phyloP scores from a whole-genome alignment of 1,139 yeast species.

The Zygotorulaspora mrakii region DNA sequence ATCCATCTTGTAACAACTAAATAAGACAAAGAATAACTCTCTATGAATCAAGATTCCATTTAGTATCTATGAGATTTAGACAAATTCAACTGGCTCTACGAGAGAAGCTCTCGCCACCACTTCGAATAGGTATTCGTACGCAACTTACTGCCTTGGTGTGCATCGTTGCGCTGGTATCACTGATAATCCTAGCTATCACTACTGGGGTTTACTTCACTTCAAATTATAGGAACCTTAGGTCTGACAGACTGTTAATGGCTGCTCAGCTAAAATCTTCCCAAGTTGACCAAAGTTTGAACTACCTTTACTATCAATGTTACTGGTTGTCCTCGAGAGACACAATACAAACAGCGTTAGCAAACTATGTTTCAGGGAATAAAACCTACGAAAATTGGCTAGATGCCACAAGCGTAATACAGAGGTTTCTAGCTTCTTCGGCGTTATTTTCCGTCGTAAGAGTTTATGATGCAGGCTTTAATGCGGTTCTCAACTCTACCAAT shows the following conservation, averaged over 20 bases:
- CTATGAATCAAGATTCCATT: neutral
- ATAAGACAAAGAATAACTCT: neutral
- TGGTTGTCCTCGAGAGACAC: constrained; percentile 64
- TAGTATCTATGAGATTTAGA: neutral
- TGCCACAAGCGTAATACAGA: constrained; percentile 45
- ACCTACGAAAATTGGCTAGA: constrained; percentile 46
- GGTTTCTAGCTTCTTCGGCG: constrained; percentile 60
- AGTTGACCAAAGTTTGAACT: constrained; percentile 61
- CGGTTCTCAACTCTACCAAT: constrained; percentile 41
- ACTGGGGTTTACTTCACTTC: constrained; percentile 75
- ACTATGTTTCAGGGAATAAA: constrained; percentile 71
- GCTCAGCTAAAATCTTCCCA: constrained; percentile 81
- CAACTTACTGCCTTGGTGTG: constrained; percentile 81
- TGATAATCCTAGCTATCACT: constrained; percentile 70
- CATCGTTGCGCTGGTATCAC: constrained; percentile 69
- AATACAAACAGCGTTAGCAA: constrained; percentile 55
- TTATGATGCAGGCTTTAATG: constrained; percentile 51
- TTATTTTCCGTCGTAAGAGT: constrained; percentile 62
- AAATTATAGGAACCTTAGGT: constrained; percentile 58
- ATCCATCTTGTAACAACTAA: neutral
- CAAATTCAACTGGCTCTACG: constrained; percentile 4
- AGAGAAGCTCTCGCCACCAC: constrained; percentile 29
- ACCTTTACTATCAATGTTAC: constrained; percentile 63
- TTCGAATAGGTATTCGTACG: constrained; percentile 44
- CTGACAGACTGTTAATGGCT: constrained; percentile 69